Percentiles rank a stretch among this genome's conserved stretches.
Conservation (phyloP, 78 protist genomes). For the Pigoraptor vietnamica region DNA sequence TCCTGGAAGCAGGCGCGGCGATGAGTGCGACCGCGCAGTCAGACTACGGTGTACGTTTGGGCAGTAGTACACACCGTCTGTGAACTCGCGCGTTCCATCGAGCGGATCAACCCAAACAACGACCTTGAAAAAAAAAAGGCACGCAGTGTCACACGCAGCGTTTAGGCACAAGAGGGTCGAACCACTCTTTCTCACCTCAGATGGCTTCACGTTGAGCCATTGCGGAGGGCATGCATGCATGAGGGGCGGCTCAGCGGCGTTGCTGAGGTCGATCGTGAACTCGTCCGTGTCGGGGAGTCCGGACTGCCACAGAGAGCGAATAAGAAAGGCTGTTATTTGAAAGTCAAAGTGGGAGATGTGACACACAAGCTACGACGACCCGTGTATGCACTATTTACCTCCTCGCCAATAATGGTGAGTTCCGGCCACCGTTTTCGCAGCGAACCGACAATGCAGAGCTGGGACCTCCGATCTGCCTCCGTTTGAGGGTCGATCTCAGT, state of each 20-base stretch:
- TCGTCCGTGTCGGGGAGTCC: not conserved
- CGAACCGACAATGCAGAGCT: not conserved
- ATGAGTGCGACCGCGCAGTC: no score
- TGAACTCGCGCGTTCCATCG: constrained; percentile 26
- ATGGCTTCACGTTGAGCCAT: not conserved
- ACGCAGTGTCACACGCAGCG: no score
- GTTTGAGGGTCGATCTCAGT: constrained; percentile 20
- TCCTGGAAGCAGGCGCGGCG: no score
- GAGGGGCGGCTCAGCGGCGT: not conserved
- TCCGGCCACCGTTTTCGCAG: not conserved
- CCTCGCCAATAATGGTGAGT: constrained; percentile 9
- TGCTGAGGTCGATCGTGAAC: not conserved
- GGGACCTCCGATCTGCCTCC: constrained; percentile 8
- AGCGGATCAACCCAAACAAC: constrained; percentile 28
- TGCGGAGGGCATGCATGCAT: not conserved
- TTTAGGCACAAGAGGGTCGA: no score
- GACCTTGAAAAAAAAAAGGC: no score
- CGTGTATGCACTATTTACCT: no score
- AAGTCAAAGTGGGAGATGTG: not conserved
- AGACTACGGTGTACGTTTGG: not conserved
- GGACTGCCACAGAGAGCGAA: no score
- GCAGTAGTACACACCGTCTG: not conserved
- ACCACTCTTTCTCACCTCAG: no score
- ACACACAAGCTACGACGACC: not conserved
- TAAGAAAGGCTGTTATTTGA: no score